Evolutionary conservation across 1,284 basidiomycete genomes (phyloP), one percentile per base, ranked within the genome.

Genomic region (Leccinum ponderosum): DNA sequence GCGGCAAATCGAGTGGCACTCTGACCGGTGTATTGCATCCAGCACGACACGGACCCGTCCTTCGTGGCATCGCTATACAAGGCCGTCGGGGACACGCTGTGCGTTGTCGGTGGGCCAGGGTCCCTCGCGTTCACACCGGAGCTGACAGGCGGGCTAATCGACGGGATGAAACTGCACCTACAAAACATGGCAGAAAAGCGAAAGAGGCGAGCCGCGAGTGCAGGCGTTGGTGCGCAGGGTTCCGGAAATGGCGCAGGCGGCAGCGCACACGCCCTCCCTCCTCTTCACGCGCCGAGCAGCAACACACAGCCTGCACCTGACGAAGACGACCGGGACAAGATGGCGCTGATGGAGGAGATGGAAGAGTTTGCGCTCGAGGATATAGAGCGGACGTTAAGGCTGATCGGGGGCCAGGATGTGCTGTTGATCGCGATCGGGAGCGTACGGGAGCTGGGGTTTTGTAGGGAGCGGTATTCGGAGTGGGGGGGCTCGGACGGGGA

Each of bases 31-130:
- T 83, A 79, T 58, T 86, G 85, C 66, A 87, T 92, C 66, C 81
- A 78, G 37, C 80, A 78, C 25, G 91, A 94, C 72, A 78, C 81
- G 50, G 91, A 94, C 69, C 73, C 87, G 0, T 88, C 88, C 2
- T 92, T 91, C 77, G 82, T 93, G 25, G 83, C 86, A 0, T 90
- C 90, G 0, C 78, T 94, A 15, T 93, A 89, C 80, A 90, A 89
- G 65, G 89, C 87, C 65, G 83, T 93, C 72, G 79, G 81, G 53
- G 90, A 94, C 70, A 83, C 83, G 3, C 65, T 91, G 6, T 82
- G 81, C 27, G 82, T 92, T 20, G 78, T 93, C 50, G 85, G 47
- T 1, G 42, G 42, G 9, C 47, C 47, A 50, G 47, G 87, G 3
- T 76, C 80, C 1, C 60, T 68, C 1, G 74, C 81, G 2, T 79